Conservation (phyloP, 257 asterid genomes). For the Solanum paucissectum region DNA sequence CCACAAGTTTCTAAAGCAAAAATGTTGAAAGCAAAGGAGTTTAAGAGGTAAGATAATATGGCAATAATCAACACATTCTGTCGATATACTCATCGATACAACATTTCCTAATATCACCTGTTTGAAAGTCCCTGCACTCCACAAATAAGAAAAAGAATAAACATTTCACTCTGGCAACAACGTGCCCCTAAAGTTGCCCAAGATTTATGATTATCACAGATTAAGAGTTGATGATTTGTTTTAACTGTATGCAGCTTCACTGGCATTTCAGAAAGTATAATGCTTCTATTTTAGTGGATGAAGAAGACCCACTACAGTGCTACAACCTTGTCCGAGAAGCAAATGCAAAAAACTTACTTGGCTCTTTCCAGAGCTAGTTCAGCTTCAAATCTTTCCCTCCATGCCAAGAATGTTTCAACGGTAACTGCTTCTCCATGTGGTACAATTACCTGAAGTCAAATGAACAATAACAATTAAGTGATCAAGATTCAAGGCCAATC, state of each 20-base stretch:
- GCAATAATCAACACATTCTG: neutral
- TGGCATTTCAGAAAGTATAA: neutral
- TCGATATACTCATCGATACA: neutral
- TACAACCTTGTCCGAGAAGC: neutral
- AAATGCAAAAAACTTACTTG: conserved; percentile 51
- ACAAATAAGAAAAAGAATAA: neutral
- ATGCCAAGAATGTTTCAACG: conserved; percentile 82
- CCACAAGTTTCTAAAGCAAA: neutral
- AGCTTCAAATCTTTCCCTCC: conserved; percentile 99
- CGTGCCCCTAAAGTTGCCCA: neutral
- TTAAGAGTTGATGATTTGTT: neutral
- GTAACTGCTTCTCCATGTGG: conserved; percentile 99
- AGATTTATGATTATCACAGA: neutral
- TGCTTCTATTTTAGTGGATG: neutral
- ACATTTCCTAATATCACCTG: neutral
- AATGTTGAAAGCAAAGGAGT: neutral
- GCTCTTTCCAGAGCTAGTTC: conserved; percentile 96
- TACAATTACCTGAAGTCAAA: conserved; percentile 57
- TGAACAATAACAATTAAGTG: neutral
- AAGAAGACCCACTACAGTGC: neutral
- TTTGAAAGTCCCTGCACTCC: neutral
- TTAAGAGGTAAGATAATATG: neutral
- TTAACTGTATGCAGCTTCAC: neutral
- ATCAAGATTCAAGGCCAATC: neutral
- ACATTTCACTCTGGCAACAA: neutral